Percentiles rank a stretch among this genome's conserved stretches.
Conservation (phyloP, 2,329 filamentous ascomycete species). For the Penicillium hesseltinei region DNA sequence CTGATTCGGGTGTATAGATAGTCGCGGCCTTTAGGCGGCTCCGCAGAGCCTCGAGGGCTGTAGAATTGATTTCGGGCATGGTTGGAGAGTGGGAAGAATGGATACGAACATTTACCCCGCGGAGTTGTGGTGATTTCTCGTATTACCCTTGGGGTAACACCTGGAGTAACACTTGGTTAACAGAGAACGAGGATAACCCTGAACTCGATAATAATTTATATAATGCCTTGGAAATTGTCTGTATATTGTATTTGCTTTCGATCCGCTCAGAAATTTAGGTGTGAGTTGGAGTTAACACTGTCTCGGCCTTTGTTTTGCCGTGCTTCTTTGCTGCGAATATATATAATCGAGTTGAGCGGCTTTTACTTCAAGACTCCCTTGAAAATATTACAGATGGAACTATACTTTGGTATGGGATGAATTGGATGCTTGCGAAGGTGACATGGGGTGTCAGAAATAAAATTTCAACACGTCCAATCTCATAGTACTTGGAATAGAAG, state of each 20-base stretch:
- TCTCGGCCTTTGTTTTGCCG: too few species aligned
- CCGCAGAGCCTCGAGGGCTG: slow-evolving; percentile 12
- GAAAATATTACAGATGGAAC: neutral
- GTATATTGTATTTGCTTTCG: neutral
- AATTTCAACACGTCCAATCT: neutral
- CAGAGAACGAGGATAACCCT: neutral
- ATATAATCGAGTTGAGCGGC: neutral
- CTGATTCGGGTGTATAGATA: slow-evolving; percentile 23
- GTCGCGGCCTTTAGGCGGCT: slow-evolving; percentile 8
- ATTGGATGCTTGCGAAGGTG: neutral
- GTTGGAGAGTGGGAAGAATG: neutral
- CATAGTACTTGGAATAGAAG: neutral
- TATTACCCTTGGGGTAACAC: neutral
- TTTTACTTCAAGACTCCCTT: too few species aligned
- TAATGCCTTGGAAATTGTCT: neutral
- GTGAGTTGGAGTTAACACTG: neutral
- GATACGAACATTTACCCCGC: neutral
- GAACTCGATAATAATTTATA: too few species aligned
- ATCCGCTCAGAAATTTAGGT: too few species aligned
- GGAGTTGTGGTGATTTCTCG: neutral
- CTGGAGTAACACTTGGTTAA: neutral
- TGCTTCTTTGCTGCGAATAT: neutral
- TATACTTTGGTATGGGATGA: neutral
- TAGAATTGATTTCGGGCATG: slow-evolving; percentile 5
- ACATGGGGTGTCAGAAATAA: neutral